Evolutionary conservation across 768 basidiomycete genomes (phyloP).

Genomic region (Auricularia sp.): DNA sequence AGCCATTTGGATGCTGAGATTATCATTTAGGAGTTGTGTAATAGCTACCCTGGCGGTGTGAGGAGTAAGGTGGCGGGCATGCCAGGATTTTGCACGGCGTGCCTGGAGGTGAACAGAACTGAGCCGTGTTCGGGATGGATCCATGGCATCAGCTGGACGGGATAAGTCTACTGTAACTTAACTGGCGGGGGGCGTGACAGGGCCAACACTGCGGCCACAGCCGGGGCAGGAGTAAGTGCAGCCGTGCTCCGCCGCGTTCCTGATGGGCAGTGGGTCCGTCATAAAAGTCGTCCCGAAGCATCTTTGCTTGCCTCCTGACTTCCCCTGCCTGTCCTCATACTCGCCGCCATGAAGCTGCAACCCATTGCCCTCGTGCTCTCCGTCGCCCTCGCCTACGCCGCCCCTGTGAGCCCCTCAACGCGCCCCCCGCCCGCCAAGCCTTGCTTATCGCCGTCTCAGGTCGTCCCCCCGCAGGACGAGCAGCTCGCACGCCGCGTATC

Average conservation of each 20-base stretch:
- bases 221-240: not conserved
- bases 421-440: not conserved
- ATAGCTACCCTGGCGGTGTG: too few relatives aligned
- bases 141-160: not conserved
- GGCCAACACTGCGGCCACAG: not conserved
- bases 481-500: not conserved
- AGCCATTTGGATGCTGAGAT: too few relatives aligned
- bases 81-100: too few relatives aligned
- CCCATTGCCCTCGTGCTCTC: not conserved
- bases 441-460: not conserved
- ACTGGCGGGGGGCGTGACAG: not conserved
- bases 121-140: too few relatives aligned
- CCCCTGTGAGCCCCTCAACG: not conserved
- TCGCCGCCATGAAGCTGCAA: not conserved
- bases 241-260: not conserved
- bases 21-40: too few relatives aligned
- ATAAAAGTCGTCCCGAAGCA: not conserved
- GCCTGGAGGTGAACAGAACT: too few relatives aligned
- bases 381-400: not conserved
- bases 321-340: not conserved
- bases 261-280: not conserved
- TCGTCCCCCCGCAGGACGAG: not conserved
- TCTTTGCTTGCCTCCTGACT: not conserved
- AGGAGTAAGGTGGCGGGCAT: too few relatives aligned
- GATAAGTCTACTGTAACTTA: not conserved